Conservation (phyloP, 1,139 yeast genomes). For the Protomyces pachydermus region DNA sequence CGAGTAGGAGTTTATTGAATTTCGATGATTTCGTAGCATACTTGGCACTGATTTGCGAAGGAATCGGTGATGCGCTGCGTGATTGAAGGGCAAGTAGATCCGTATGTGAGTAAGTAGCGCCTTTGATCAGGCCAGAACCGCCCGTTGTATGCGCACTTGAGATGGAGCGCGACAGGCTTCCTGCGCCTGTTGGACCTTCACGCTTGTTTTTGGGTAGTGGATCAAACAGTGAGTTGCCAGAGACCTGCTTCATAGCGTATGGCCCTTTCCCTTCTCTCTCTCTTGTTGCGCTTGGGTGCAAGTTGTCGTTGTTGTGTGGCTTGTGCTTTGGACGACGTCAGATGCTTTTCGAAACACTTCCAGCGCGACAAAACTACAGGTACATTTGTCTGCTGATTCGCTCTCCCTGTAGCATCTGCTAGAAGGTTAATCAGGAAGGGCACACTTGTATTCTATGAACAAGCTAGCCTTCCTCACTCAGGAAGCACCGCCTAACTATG, state of each 20-base stretch:
- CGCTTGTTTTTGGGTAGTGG: not conserved
- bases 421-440: too few species aligned
- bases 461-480: slow-evolving; percentile 58
- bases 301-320: too few species aligned
- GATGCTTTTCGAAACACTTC: not conserved
- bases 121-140: not conserved
- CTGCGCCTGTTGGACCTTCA: not conserved
- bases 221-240: not conserved
- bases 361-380: not conserved
- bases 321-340: too few species aligned
- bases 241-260: not conserved
- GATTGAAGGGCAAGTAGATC: slow-evolving; percentile 20
- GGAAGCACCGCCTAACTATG: slow-evolving; percentile 83
- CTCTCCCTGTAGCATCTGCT: too few species aligned
- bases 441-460: not conserved
- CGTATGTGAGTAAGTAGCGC: slow-evolving; percentile 23
- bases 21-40: slow-evolving; percentile 8
- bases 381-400: too few species aligned
- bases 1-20: slow-evolving; percentile 15
- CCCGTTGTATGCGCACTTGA: not conserved
- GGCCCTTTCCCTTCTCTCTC: too few species aligned
- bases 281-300: too few species aligned
- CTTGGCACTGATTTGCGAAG: slow-evolving; percentile 1
- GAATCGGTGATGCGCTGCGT: slow-evolving; percentile 19
- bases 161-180: not conserved